phyloP scores from a whole-genome alignment of 768 basidiomycete genomes.

The Boletus eberwhitei region DNA sequence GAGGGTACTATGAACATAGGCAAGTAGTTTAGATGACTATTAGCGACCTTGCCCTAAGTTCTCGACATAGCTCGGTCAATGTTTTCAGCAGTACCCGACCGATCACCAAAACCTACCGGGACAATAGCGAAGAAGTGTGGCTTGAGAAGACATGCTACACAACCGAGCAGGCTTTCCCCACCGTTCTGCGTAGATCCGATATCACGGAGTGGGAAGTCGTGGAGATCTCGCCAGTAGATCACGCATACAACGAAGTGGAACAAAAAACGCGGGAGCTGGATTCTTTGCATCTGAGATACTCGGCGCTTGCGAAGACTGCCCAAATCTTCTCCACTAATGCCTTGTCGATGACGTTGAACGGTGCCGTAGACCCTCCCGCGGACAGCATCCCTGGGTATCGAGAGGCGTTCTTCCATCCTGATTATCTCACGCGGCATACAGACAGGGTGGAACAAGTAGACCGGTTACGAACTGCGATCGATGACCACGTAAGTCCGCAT shows the following conservation, averaged over 20 bases:
- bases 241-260: slow-evolving; percentile 77
- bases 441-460: slow-evolving; percentile 70
- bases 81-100: slow-evolving; percentile 76
- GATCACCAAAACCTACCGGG: slow-evolving; percentile 57
- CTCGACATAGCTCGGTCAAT: slow-evolving; percentile 65
- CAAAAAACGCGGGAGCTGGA: slow-evolving; percentile 75
- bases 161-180: slow-evolving; percentile 88
- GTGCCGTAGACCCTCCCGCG: slow-evolving; percentile 77
- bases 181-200: slow-evolving; percentile 86
- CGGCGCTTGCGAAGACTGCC: slow-evolving; percentile 71
- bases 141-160: slow-evolving; percentile 84
- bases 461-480: slow-evolving; percentile 69
- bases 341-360: slow-evolving; percentile 83
- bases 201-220: slow-evolving; percentile 65
- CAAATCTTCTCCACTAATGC: slow-evolving; percentile 75
- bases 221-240: slow-evolving; percentile 84
- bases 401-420: slow-evolving; percentile 67
- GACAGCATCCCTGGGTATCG: slow-evolving; percentile 78
- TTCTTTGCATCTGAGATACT: slow-evolving; percentile 65
- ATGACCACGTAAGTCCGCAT: slow-evolving; percentile 63
- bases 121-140: slow-evolving; percentile 76
- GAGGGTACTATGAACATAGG: slow-evolving; percentile 88
- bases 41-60: not conserved
- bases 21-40: slow-evolving; percentile 25
- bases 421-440: slow-evolving; percentile 65